Evolutionary conservation across 2,329 filamentous ascomycete species (phyloP).

Genomic region (Conoideocrella luteorostrata): DNA sequence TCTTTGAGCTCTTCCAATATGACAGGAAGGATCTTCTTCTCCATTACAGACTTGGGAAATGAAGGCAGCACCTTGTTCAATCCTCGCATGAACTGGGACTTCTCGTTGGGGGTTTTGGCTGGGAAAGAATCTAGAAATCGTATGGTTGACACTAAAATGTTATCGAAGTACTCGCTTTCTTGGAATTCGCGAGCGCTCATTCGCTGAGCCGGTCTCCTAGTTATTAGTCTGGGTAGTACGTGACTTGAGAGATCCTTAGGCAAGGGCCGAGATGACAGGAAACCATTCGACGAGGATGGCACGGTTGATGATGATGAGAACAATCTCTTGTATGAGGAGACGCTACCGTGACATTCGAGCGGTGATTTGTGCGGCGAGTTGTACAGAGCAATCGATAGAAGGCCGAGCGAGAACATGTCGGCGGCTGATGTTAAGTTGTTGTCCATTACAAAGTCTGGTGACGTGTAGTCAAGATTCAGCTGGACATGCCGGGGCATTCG

Average conservation of each 20-base stretch:
- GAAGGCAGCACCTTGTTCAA: slow-evolving; percentile 81
- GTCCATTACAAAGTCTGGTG: slow-evolving; percentile 90
- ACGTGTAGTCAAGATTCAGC: slow-evolving; percentile 86
- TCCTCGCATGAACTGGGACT: slow-evolving; percentile 84
- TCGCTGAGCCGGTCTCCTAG: slow-evolving; percentile 77
- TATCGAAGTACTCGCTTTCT: slow-evolving; percentile 93
- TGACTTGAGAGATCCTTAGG: slow-evolving; percentile 70
- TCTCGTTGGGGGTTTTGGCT: slow-evolving; percentile 86
- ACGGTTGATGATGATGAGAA: slow-evolving; percentile 73
- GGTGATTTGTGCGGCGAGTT: slow-evolving; percentile 91
- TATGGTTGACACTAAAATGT: slow-evolving; percentile 91
- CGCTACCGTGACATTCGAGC: slow-evolving; percentile 71
- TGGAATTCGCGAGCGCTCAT: slow-evolving; percentile 89
- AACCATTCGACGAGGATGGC: slow-evolving; percentile 77
- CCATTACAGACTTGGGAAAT: slow-evolving; percentile 88
- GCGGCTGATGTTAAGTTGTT: slow-evolving; percentile 76
- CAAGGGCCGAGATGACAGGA: slow-evolving; percentile 69
- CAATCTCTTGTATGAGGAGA: slow-evolving; percentile 77
- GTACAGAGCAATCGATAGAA: slow-evolving; percentile 84
- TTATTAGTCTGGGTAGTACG: slow-evolving; percentile 80
- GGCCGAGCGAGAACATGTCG: slow-evolving; percentile 89
- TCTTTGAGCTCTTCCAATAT: slow-evolving; percentile 93
- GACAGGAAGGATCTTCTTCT: slow-evolving; percentile 87
- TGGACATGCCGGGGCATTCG: slow-evolving; percentile 77
- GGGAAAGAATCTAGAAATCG: slow-evolving; percentile 89